Evolutionary conservation across 768 basidiomycete species (phyloP).

Genomic region (Dacryopinax spathularia): DNA sequence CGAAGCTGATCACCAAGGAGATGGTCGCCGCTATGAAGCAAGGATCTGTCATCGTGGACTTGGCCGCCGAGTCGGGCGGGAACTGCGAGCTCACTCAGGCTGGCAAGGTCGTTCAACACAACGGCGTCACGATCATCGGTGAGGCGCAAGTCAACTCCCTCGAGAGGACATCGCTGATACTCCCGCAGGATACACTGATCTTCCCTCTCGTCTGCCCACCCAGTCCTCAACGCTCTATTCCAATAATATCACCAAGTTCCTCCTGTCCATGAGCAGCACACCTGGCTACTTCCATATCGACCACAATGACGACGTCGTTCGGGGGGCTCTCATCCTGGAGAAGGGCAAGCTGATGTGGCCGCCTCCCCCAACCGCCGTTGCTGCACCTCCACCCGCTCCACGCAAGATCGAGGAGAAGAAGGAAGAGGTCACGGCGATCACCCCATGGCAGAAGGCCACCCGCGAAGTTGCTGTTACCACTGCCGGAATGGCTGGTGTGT

Average conservation of each 20-base stretch:
- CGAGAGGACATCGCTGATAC: not conserved
- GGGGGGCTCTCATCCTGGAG: not conserved
- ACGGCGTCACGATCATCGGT: slow-evolving; percentile 78
- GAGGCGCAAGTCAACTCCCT: too few species aligned
- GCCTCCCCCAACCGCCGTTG: slow-evolving; percentile 57
- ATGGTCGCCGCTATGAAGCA: slow-evolving; percentile 88
- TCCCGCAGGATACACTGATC: slow-evolving; percentile 57
- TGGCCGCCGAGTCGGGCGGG: slow-evolving; percentile 80
- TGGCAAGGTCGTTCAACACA: slow-evolving; percentile 45
- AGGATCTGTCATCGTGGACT: slow-evolving; percentile 76
- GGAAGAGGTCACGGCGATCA: slow-evolving; percentile 41
- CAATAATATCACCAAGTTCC: slow-evolving; percentile 81
- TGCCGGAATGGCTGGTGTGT: slow-evolving; percentile 55
- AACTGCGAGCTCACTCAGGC: slow-evolving; percentile 74
- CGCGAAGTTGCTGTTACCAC: slow-evolving; percentile 62
- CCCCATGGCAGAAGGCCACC: slow-evolving; percentile 72
- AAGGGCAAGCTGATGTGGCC: slow-evolving; percentile 38
- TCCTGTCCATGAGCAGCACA: slow-evolving; percentile 63
- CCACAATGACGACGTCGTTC: slow-evolving; percentile 47
- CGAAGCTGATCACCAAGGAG: slow-evolving; percentile 68
- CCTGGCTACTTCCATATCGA: slow-evolving; percentile 56
- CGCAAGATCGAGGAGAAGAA: slow-evolving; percentile 32
- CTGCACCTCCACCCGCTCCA: slow-evolving; percentile 45
- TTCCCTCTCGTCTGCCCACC: slow-evolving; percentile 77
- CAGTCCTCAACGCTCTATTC: slow-evolving; percentile 83